These are phyloP conservation scores for Trichoderma atroviride DNA, from an alignment of 2,329 filamentous ascomycete species.

Conservation along the genomic window DNA sequence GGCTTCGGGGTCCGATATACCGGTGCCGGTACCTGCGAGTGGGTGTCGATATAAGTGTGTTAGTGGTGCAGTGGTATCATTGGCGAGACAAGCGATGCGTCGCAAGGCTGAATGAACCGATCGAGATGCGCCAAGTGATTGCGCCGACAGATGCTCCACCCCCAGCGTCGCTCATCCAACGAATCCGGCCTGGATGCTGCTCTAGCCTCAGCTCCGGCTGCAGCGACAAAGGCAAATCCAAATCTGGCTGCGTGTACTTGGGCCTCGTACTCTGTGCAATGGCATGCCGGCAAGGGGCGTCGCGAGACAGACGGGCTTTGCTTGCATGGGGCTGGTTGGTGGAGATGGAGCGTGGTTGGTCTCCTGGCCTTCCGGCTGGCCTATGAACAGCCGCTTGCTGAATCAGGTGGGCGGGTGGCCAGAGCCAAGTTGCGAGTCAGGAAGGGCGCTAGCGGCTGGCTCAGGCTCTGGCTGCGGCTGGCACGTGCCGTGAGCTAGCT, in stretches of 20 bases:
- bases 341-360: constrained; percentile 21
- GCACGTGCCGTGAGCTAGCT: neutral
- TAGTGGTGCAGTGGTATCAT: neutral
- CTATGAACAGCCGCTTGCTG: constrained; percentile 19
- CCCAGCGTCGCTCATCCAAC: neutral
- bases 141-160: neutral
- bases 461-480: neutral
- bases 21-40: neutral
- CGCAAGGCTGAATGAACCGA: constrained; percentile 15
- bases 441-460: constrained; percentile 7
- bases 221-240: neutral
- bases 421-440: constrained; percentile 21
- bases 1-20: neutral
- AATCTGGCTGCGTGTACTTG: neutral
- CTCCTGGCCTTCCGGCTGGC: neutral
- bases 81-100: neutral
- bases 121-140: constrained; percentile 15
- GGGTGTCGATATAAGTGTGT: neutral
- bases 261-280: constrained; percentile 7
- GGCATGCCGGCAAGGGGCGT: constrained; percentile 20
- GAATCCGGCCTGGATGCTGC: constrained; percentile 7
- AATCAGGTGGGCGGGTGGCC: constrained; percentile 19
- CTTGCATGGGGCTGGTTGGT: constrained; percentile 26
- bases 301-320: constrained; percentile 7
- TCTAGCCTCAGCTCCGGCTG: neutral